Evolutionary conservation across 768 basidiomycete genomes (phyloP).

Genomic region (Podaxis sp.): DNA sequence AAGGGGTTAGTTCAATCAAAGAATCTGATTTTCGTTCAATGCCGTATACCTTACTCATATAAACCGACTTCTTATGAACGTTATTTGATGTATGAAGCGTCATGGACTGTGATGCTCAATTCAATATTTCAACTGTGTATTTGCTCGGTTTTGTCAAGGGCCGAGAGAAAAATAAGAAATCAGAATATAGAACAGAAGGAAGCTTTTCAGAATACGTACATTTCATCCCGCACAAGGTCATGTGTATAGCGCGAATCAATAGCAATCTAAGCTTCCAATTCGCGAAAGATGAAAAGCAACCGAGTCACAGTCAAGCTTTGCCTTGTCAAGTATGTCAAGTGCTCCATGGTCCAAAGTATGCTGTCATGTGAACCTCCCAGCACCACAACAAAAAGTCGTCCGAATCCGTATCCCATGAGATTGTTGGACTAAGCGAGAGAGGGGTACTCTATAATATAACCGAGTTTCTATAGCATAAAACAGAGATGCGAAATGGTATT

Average conservation of each 20-base stretch:
- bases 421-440: background rate
- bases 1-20: background rate
- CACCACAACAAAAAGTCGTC: background rate
- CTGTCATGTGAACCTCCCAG: too few species aligned
- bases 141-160: background rate
- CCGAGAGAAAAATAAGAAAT: background rate
- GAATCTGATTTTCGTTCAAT: background rate
- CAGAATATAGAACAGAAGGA: background rate
- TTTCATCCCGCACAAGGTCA: background rate
- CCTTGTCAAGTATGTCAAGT: too few species aligned
- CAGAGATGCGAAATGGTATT: background rate
- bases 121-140: background rate
- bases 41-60: too few species aligned
- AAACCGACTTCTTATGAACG: background rate
- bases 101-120: background rate
- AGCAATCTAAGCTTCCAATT: background rate
- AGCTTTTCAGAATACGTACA: background rate
- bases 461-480: background rate
- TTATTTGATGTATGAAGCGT: background rate
- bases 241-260: background rate
- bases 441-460: background rate
- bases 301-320: background rate
- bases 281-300: background rate
- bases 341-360: too few species aligned
- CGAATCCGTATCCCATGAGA: background rate